A percentile compares a stretch with the other conserved stretches of the same genome.
phyloP scores from a whole-genome alignment of 345 rosid species.

The Brassica incana region DNA sequence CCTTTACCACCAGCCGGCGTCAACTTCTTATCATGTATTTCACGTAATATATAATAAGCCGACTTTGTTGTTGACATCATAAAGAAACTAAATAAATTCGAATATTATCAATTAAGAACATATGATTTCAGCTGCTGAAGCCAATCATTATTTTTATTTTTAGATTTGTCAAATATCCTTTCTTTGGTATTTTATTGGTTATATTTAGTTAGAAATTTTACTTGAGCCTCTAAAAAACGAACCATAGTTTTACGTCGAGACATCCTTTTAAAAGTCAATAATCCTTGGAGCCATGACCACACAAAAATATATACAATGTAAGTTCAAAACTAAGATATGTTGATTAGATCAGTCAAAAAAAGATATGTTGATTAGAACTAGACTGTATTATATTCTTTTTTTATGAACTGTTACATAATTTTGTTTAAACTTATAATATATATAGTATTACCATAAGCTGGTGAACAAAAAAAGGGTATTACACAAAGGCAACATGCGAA shows the following conservation, averaged over 20 bases:
- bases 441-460: neutral
- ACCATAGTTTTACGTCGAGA: neutral
- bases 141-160: slow-evolving; percentile 29
- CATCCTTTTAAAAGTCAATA: neutral
- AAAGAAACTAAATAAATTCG: neutral
- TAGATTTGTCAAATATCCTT: neutral
- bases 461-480: no score
- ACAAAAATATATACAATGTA: neutral
- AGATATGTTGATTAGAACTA: neutral
- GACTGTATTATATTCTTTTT: neutral
- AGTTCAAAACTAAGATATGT: neutral
- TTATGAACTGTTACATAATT: neutral
- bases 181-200: neutral
- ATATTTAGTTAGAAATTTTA: neutral
- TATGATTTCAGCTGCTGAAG: slow-evolving; percentile 16
- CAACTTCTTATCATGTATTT: neutral
- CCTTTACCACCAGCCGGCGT: neutral
- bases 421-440: neutral
- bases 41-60: neutral
- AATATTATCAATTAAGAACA: neutral
- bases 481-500: neutral
- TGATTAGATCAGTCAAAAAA: no score
- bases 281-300: neutral
- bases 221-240: neutral
- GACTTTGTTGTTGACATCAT: slow-evolving; percentile 22